A percentile compares a stretch with the other conserved stretches of the same genome.
These are phyloP conservation scores for Sclerospora graminicola DNA, from an alignment of 352 stramenopile genomes.

Conservation along the genomic window DNA sequence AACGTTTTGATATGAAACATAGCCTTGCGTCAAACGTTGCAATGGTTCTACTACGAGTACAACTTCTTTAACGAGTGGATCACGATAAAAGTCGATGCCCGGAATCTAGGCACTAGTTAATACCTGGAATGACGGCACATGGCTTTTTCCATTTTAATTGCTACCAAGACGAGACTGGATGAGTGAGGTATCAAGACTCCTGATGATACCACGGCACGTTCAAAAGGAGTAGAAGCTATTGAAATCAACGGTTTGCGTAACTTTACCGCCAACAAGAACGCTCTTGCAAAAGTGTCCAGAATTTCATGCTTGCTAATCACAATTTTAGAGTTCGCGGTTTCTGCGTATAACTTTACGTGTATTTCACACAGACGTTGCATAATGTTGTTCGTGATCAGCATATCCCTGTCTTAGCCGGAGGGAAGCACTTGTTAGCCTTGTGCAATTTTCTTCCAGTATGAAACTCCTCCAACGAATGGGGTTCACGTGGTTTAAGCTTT, in stretches of 20 bases:
- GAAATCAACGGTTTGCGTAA: conserved; percentile 61
- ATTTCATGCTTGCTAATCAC: conserved; percentile 31
- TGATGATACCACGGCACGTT: conserved; percentile 40
- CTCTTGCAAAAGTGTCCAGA: too few relatives aligned
- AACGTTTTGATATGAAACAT: too few relatives aligned
- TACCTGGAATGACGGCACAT: conserved; percentile 38
- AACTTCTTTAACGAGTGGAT: conserved; percentile 88
- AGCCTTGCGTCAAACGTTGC: too few relatives aligned
- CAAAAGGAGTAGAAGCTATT: conserved; percentile 27
- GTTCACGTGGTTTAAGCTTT: conserved; percentile 71
- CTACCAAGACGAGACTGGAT: too few relatives aligned
- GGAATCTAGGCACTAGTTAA: conserved; percentile 67
- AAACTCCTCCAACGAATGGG: conserved; percentile 59
- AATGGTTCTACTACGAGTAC: conserved; percentile 84
- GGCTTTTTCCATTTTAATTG: conserved; percentile 11
- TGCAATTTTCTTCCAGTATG: too few relatives aligned
- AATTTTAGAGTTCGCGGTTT: conserved; percentile 33
- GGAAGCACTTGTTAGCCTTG: conserved; percentile 17
- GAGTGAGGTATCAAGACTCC: conserved; percentile 50
- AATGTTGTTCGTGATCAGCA: conserved; percentile 65
- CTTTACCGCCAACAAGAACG: conserved; percentile 64
- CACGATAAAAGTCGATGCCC: conserved; percentile 89
- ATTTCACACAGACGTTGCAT: too few relatives aligned
- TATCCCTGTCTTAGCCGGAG: conserved; percentile 15
- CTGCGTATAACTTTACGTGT: conserved; percentile 61